Conservation (phyloP, 768 basidiomycete species). For the Lactifluus volemus region DNA sequence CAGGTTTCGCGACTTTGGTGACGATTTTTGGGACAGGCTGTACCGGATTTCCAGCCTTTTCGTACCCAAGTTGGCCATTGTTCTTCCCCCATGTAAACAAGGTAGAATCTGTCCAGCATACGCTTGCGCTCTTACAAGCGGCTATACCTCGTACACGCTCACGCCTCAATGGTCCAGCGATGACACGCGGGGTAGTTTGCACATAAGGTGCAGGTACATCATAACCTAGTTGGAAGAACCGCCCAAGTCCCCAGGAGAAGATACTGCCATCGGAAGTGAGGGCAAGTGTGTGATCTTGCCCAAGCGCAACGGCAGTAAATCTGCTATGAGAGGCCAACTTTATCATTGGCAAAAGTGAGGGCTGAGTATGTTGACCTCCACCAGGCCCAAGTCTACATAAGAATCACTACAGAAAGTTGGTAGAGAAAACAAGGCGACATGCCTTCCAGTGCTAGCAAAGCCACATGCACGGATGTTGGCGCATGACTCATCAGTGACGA, state of each 20-base stretch:
- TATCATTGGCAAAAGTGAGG: slow-evolving; percentile 51
- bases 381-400: slow-evolving; percentile 50
- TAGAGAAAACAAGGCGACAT: slow-evolving; percentile 21
- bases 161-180: slow-evolving; percentile 67
- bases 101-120: slow-evolving; percentile 69
- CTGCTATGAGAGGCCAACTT: slow-evolving; percentile 40
- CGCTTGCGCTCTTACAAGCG: slow-evolving; percentile 79
- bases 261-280: slow-evolving; percentile 77
- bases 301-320: slow-evolving; percentile 66
- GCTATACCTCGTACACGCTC: slow-evolving; percentile 75
- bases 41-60: slow-evolving; percentile 60
- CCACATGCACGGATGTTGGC: slow-evolving; percentile 82
- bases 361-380: slow-evolving; percentile 64
- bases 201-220: slow-evolving; percentile 53
- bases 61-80: slow-evolving; percentile 86
- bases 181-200: slow-evolving; percentile 66
- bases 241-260: slow-evolving; percentile 84
- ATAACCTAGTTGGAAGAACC: slow-evolving; percentile 87
- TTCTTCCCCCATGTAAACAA: slow-evolving; percentile 94
- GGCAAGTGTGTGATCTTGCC: slow-evolving; percentile 91
- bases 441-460: slow-evolving; percentile 83
- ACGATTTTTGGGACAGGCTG: slow-evolving; percentile 76
- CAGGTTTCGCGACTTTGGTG: slow-evolving; percentile 61
- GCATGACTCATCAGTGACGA: slow-evolving; percentile 64
- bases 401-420: too few species aligned